Evolutionary conservation across 2,329 filamentous ascomycete species (phyloP).

Genomic region (Eurotiales sp.): DNA sequence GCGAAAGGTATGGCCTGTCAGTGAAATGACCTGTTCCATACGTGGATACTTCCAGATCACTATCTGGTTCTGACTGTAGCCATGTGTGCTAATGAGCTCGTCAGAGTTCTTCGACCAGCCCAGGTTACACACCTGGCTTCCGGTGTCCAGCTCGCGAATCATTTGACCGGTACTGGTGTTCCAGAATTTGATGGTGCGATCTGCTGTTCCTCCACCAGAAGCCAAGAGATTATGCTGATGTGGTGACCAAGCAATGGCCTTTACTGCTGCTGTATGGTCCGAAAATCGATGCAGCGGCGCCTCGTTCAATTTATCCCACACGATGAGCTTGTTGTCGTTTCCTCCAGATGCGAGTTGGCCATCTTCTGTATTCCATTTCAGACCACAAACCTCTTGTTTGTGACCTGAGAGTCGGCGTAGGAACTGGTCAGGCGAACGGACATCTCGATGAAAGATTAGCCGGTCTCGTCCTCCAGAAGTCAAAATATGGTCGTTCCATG

Average conservation of each 20-base stretch:
- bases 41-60: conserved; percentile 99
- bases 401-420: conserved; percentile 83
- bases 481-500: conserved; percentile 97
- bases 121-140: conserved; percentile 97
- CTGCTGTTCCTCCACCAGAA: conserved; percentile 90
- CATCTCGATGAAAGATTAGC: conserved; percentile 91
- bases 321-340: conserved; percentile 98
- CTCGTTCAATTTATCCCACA: conserved; percentile 95
- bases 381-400: conserved; percentile 95
- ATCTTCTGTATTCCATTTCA: conserved; percentile 96
- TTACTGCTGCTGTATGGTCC: conserved; percentile 92
- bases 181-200: conserved; percentile 96
- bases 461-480: conserved; percentile 93
- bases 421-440: conserved; percentile 87
- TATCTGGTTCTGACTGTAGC: conserved; percentile 97
- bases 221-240: conserved; percentile 93
- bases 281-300: conserved; percentile 91
- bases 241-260: conserved; percentile 96
- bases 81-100: conserved; percentile 94
- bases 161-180: conserved; percentile 81
- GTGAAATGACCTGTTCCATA: conserved; percentile 92
- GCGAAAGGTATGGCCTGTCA: conserved; percentile 95
- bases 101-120: conserved; percentile 97
- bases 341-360: conserved; percentile 92
- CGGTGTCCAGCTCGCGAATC: conserved; percentile 88